phyloP scores from a whole-genome alignment of 495 filamentous ascomycete species.

The Aspergillus coremiiformis region DNA sequence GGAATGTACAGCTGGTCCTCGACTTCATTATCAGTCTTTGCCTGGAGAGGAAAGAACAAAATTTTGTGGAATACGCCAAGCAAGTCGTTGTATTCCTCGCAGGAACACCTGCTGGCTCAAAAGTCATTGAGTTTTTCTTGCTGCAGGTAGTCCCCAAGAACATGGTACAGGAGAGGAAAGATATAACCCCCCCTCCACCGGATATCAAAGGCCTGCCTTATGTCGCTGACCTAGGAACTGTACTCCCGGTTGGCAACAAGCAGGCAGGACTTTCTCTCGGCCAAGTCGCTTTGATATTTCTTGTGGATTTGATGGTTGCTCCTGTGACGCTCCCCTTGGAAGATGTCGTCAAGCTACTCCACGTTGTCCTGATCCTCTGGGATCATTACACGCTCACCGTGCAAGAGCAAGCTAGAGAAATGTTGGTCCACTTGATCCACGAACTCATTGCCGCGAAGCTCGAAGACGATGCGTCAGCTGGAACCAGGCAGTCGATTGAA shows the following conservation, averaged over 20 bases:
- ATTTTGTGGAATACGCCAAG: conserved; percentile 95
- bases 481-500: conserved; percentile 69
- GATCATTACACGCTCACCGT: conserved; percentile 94
- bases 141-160: conserved; percentile 82
- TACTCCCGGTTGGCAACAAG: conserved; percentile 81
- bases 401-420: conserved; percentile 92
- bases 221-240: conserved; percentile 72
- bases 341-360: conserved; percentile 75
- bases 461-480: conserved; percentile 58
- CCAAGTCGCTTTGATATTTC: conserved; percentile 84
- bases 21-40: conserved; percentile 94
- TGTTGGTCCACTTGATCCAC: conserved; percentile 96
- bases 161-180: conserved; percentile 82
- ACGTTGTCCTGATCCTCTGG: conserved; percentile 91
- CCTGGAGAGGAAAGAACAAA: conserved; percentile 87
- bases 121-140: conserved; percentile 89
- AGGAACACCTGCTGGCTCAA: conserved; percentile 80
- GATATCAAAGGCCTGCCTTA: conserved; percentile 75
- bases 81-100: conserved; percentile 95
- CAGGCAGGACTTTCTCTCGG: conserved; percentile 86
- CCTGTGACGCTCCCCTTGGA: conserved; percentile 71
- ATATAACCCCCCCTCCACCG: conserved; percentile 60
- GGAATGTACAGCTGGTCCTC: conserved; percentile 90
- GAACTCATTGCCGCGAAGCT: conserved; percentile 89
- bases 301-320: conserved; percentile 94